These are phyloP conservation scores for Thermomucor indicae-seudaticae DNA, from an alignment of 371 early-diverging fungal genomes.

Conservation along the genomic window DNA sequence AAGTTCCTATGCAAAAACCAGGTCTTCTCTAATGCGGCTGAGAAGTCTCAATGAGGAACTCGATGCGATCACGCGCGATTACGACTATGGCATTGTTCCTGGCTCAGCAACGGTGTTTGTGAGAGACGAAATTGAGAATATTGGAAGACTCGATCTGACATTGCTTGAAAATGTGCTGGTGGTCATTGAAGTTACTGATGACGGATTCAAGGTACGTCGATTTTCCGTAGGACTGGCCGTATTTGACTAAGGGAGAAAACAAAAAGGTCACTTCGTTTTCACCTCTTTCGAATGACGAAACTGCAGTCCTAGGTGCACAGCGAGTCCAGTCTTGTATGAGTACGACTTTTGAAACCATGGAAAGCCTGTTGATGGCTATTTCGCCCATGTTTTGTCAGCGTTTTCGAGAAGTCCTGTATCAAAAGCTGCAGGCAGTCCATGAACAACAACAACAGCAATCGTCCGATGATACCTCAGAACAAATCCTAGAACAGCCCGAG, in stretches of 20 bases:
- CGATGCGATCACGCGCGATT: constrained; percentile 22
- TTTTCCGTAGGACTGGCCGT: no score
- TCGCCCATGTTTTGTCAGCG: constrained; percentile 36
- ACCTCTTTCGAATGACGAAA: constrained; percentile 14
- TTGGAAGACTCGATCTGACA: constrained; percentile 36
- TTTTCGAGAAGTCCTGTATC: constrained; percentile 27
- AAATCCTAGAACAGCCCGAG: background rate
- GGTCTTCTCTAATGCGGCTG: constrained; percentile 9
- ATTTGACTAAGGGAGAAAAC: background rate
- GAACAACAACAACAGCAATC: constrained; percentile 10
- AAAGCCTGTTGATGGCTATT: constrained; percentile 30
- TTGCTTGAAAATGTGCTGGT: constrained; percentile 37
- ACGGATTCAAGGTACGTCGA: constrained; percentile 32
- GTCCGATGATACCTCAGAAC: no score
- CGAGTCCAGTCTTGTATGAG: constrained; percentile 19
- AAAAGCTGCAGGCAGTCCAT: constrained; percentile 24
- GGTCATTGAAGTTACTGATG: constrained; percentile 27
- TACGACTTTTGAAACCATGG: constrained; percentile 35
- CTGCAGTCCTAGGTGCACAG: constrained; percentile 18
- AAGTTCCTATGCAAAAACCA: background rate
- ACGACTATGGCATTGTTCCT: constrained; percentile 41
- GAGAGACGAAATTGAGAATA: constrained; percentile 20
- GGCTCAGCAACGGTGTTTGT: constrained; percentile 46
- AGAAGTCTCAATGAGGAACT: constrained; percentile 17
- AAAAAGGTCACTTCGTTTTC: constrained; percentile 29